Percentiles rank a stretch among this genome's conserved stretches.
These are phyloP conservation scores for Cephaloascus fragrans DNA, from an alignment of 805 yeast genomes.

Conservation along the genomic window DNA sequence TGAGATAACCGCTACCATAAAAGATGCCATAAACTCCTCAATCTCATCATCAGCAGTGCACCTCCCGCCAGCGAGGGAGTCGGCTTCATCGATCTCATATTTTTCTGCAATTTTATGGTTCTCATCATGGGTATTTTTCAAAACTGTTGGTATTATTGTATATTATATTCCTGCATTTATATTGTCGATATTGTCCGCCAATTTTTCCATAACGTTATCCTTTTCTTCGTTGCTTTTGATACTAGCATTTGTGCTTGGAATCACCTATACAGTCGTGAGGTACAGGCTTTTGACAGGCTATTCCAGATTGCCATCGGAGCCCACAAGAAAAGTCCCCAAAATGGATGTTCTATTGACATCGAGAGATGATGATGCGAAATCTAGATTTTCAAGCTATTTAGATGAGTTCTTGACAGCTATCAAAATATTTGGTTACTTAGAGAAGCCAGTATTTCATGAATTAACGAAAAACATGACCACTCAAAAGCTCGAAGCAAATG, in stretches of 20 bases:
- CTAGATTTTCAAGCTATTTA: constrained; percentile 53
- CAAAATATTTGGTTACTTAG: constrained; percentile 89
- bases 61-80: constrained; percentile 1
- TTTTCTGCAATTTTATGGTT: background rate
- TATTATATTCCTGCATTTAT: constrained; percentile 16
- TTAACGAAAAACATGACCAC: constrained; percentile 88
- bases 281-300: constrained; percentile 57
- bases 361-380: constrained; percentile 15
- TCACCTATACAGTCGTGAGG: constrained; percentile 40
- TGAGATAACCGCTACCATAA: background rate
- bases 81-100: background rate
- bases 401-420: constrained; percentile 89
- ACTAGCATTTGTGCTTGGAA: constrained; percentile 15
- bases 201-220: constrained; percentile 41
- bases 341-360: constrained; percentile 35
- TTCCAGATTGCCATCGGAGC: constrained; percentile 42
- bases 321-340: constrained; percentile 30
- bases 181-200: constrained; percentile 25
- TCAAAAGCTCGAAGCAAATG: constrained; percentile 69
- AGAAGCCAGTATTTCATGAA: constrained; percentile 84
- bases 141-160: constrained; percentile 5
- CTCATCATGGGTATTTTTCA: constrained; percentile 2
- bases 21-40: background rate
- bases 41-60: background rate
- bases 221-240: constrained; percentile 34